Percentiles rank a stretch among this genome's conserved stretches.
phyloP scores from a whole-genome alignment of 768 basidiomycete genomes.

The Hypsizygus marmoreus region DNA sequence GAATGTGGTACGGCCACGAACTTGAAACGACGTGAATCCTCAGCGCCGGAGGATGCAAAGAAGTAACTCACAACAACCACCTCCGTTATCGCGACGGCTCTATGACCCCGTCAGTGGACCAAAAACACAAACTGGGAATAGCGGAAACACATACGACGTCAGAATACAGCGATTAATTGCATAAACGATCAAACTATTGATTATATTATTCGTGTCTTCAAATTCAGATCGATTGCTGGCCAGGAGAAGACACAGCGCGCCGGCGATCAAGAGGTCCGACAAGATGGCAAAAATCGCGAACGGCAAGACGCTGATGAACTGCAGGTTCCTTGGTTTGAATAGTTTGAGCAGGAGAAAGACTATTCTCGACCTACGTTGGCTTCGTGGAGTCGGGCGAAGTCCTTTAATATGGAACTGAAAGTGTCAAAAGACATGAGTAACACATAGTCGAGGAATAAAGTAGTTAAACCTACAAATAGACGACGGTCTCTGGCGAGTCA shows the following conservation, averaged over 20 bases:
- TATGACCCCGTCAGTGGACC: constrained; percentile 15
- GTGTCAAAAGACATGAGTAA: background rate
- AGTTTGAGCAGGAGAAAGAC: too few species aligned
- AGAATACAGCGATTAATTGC: constrained; percentile 53
- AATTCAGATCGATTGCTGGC: constrained; percentile 41
- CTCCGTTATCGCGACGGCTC: constrained; percentile 40
- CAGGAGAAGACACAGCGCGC: constrained; percentile 42
- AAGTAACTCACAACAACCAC: constrained; percentile 31
- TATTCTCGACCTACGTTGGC: constrained; percentile 29
- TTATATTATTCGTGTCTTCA: constrained; percentile 42
- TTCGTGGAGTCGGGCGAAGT: constrained; percentile 36
- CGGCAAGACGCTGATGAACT: constrained; percentile 41
- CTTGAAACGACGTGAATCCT: constrained; percentile 16
- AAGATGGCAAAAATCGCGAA: constrained; percentile 46
- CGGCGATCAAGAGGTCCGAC: constrained; percentile 49
- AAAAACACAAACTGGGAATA: background rate
- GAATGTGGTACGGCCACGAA: constrained; percentile 43
- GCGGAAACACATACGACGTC: constrained; percentile 51
- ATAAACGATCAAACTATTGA: constrained; percentile 47
- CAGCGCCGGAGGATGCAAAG: background rate
- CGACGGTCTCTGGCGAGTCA: constrained; percentile 34
- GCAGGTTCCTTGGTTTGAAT: too few species aligned
- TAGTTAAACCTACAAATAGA: constrained; percentile 31
- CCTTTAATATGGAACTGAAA: constrained; percentile 38
- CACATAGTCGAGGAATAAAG: background rate